These are phyloP conservation scores for Suhomyces coccinellae DNA, from an alignment of 1,139 yeast genomes.

Conservation along the genomic window DNA sequence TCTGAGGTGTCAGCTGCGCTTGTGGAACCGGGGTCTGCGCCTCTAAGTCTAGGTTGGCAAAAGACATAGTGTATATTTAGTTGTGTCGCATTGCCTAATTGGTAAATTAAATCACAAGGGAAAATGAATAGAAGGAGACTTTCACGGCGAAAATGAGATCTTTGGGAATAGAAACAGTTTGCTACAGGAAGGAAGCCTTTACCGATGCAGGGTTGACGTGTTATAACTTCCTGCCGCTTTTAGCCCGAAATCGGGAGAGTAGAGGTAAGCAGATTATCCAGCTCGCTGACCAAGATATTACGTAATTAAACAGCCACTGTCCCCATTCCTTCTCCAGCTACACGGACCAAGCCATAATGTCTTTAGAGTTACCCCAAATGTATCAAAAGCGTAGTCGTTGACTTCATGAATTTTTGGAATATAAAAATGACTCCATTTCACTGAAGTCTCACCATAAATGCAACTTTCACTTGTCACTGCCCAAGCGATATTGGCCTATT, in stretches of 20 bases:
- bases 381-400: neutral
- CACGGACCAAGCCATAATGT: too few relatives aligned
- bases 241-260: neutral
- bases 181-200: neutral
- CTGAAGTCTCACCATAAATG: neutral
- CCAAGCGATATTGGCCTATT: neutral
- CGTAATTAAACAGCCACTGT: neutral
- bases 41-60: slow-evolving; percentile 58
- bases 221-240: too few relatives aligned
- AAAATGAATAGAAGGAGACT: too few relatives aligned
- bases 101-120: neutral
- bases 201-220: too few relatives aligned
- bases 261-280: neutral
- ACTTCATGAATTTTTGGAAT: neutral
- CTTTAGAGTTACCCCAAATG: neutral
- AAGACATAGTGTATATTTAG: slow-evolving; percentile 47
- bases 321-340: too few relatives aligned
- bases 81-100: neutral
- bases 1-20: slow-evolving; percentile 9
- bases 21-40: slow-evolving; percentile 41
- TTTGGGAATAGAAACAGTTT: neutral
- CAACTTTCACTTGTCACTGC: neutral
- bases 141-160: neutral
- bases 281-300: neutral
- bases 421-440: neutral